Percentiles rank a stretch among this genome's conserved stretches.
Evolutionary conservation across 768 basidiomycete genomes (phyloP).

Genomic region (Steccherinum ochraceum): DNA sequence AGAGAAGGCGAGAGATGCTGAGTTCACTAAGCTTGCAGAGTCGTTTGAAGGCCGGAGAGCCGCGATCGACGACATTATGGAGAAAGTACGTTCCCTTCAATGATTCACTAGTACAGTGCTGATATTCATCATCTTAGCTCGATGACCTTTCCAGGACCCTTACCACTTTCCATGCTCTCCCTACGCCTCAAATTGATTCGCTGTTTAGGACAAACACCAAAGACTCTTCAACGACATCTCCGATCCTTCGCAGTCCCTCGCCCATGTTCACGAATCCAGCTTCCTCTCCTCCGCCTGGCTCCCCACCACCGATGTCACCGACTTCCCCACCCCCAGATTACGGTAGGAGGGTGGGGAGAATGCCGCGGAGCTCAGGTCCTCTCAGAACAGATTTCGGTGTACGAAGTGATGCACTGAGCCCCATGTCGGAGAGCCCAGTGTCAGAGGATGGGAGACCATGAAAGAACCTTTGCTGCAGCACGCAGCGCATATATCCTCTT

Average conservation of each 20-base stretch:
- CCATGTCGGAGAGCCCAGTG: conserved; percentile 3
- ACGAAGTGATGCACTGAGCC: background rate
- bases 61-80: conserved; percentile 67
- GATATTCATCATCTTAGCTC: conserved; percentile 32
- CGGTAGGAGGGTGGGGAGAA: background rate
- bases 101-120: background rate
- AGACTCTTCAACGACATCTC: conserved; percentile 24
- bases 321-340: background rate
- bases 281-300: conserved; percentile 10
- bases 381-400: background rate
- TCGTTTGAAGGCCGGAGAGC: conserved; percentile 67
- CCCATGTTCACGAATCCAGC: conserved; percentile 17
- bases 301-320: conserved; percentile 6
- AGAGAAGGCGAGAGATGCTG: conserved; percentile 47
- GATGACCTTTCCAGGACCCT: conserved; percentile 44
- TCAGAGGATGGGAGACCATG: background rate
- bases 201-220: conserved; percentile 23
- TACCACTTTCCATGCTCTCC: conserved; percentile 38
- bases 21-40: conserved; percentile 60
- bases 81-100: conserved; percentile 41
- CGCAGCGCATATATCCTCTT: too few species aligned
- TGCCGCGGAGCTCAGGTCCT: background rate
- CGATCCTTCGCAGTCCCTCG: conserved; percentile 12
- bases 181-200: conserved; percentile 34
- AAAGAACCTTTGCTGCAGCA: background rate